Evolutionary conservation across 2,329 filamentous ascomycete genomes (phyloP).

Genomic region (Periconia sp.): DNA sequence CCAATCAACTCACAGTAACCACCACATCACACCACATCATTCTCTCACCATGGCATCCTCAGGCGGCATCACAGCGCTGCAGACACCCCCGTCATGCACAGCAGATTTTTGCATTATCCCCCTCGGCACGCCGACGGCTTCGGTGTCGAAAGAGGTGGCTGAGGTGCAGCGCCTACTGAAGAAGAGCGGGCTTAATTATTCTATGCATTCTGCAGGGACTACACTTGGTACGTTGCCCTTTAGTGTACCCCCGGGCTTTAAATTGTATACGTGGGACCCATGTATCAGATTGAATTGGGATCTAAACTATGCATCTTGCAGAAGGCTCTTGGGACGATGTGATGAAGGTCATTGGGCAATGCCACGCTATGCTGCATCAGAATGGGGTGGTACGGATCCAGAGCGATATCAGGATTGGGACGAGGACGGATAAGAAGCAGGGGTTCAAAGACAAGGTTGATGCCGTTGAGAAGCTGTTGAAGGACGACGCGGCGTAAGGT

Average conservation of each 20-base stretch:
- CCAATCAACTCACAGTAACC: neutral
- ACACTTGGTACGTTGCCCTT: constrained; percentile 73
- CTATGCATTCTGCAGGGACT: constrained; percentile 92
- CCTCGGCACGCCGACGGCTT: constrained; percentile 62
- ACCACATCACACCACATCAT: neutral
- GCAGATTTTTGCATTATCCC: constrained; percentile 94
- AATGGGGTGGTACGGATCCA: constrained; percentile 70
- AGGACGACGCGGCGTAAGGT: constrained; percentile 32
- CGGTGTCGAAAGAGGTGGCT: constrained; percentile 73
- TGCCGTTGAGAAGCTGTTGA: constrained; percentile 61
- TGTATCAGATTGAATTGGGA: neutral
- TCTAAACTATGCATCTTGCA: too few relatives aligned
- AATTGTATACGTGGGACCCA: neutral
- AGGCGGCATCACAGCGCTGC: constrained; percentile 25
- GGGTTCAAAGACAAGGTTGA: constrained; percentile 79
- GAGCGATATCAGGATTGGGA: constrained; percentile 84
- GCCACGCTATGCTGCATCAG: constrained; percentile 46
- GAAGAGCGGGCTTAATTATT: constrained; percentile 79
- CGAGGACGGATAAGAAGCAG: constrained; percentile 86
- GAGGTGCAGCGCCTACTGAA: constrained; percentile 85
- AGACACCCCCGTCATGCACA: constrained; percentile 76
- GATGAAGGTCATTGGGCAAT: constrained; percentile 62
- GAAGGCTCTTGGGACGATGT: constrained; percentile 93
- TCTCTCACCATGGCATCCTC: constrained; percentile 23
- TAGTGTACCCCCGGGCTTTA: neutral